Conservation (phyloP, 352 stramenopile genomes). For the Globisporangium acanthophoron region DNA sequence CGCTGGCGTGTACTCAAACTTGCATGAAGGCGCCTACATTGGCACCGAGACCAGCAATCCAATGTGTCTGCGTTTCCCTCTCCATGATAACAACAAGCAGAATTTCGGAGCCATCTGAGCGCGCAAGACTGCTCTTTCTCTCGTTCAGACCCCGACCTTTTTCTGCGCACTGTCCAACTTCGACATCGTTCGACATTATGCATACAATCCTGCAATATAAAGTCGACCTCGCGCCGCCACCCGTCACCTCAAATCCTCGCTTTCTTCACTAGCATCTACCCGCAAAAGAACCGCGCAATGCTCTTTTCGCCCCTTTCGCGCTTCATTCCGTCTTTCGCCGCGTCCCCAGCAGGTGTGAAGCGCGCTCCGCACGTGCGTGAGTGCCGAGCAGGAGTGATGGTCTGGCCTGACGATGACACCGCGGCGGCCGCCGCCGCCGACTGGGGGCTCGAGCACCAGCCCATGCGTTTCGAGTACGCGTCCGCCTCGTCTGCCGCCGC, state of each 20-base stretch:
- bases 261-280: not conserved
- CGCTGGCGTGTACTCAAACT: too few species aligned
- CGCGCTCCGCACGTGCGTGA: too few species aligned
- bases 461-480: constrained; percentile 11
- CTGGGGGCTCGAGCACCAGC: constrained; percentile 11
- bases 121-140: not conserved
- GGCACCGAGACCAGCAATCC: too few species aligned
- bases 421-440: not conserved
- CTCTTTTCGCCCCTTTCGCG: not conserved
- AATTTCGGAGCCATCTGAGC: not conserved
- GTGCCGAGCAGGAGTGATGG: constrained; percentile 3
- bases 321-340: constrained; percentile 1
- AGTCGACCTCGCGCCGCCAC: not conserved
- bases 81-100: too few species aligned
- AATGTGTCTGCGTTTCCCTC: too few species aligned
- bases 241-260: not conserved
- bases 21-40: too few species aligned
- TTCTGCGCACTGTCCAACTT: not conserved
- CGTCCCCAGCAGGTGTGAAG: not conserved
- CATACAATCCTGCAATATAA: not conserved
- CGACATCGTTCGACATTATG: not conserved
- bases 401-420: constrained; percentile 9
- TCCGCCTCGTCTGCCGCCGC: not conserved
- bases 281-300: not conserved
- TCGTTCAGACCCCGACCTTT: not conserved